Evolutionary conservation across 1,284 basidiomycete species (phyloP), one percentile per base, ranked within the genome.

Genomic region (Pascua sp.): DNA sequence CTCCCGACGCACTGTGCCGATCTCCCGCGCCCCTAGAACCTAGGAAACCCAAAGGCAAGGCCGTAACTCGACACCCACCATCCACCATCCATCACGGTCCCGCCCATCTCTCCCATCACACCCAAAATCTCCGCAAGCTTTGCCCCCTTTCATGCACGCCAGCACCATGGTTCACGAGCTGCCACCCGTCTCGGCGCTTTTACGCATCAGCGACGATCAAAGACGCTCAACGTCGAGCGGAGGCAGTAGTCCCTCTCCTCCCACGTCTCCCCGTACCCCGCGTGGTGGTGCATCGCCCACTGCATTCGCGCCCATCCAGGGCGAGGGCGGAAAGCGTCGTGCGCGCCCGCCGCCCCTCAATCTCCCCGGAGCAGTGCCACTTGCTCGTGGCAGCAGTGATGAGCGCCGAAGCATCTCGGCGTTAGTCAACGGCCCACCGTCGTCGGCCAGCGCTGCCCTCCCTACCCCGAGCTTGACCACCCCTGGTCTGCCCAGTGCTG

Each of bases 361-460:
- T 4, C 13, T 47, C 32, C 41, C 24, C 24, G 24, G 24, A 32
- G 24, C 24, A 32, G 24, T 48, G 16, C 46, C 55, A 1, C 39
- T 56, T 36, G 9, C 48, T 50, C 46, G 32, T 4, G 47, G 47
- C 42, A 45, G 56, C 32, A 60, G 60, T 41, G 56, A 53, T 13
- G 60, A 57, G 41, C 53, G 56, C 11, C 53, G 53, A 24, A 55
- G 44, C 43, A 61, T 61, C 24, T 49, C 53, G 1, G 44, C 53
- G 5, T 44, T 61, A 8, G 44, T 61, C 32, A 61, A 61, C 43
- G 56, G 45, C 15, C 43, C 24, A 7, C 24, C 24, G 7, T 32
- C 24, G 24, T 32, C 24, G 24, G 24, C 24, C 24, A 7, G 24
- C 7, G 24, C 24, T 32, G 4, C 24, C 24, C 24, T 32, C 24